A percentile compares a stretch with the other conserved stretches of the same genome.
Conservation (phyloP, 2,329 filamentous ascomycete genomes). For the Grosmannia penicillata region DNA sequence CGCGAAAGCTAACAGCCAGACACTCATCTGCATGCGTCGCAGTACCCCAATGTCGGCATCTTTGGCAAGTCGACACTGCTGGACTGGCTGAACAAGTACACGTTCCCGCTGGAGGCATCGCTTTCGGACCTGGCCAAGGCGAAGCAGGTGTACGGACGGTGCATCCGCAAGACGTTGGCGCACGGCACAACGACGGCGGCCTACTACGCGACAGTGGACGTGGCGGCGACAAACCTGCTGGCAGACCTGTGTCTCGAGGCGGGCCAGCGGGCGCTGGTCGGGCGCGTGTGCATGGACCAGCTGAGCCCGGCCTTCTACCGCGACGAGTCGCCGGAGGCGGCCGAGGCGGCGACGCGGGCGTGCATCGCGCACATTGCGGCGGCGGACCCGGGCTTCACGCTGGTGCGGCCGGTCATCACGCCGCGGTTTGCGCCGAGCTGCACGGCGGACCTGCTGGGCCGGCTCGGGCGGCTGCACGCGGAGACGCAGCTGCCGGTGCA, state of each 20-base stretch:
- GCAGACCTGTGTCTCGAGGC: slow-evolving; percentile 64
- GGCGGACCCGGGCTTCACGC: slow-evolving; percentile 48
- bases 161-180: slow-evolving; percentile 65
- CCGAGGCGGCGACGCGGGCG: slow-evolving; percentile 38
- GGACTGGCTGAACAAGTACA: slow-evolving; percentile 88
- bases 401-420: slow-evolving; percentile 71
- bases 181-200: slow-evolving; percentile 87
- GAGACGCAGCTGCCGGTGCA: slow-evolving; percentile 57
- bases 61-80: slow-evolving; percentile 89
- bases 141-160: slow-evolving; percentile 57
- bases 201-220: slow-evolving; percentile 89
- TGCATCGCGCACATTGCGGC: slow-evolving; percentile 50
- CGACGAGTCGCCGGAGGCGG: slow-evolving; percentile 49
- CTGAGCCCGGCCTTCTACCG: slow-evolving; percentile 65
- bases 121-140: slow-evolving; percentile 51
- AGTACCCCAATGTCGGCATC: slow-evolving; percentile 87
- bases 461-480: slow-evolving; percentile 48
- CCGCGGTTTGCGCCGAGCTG: slow-evolving; percentile 53
- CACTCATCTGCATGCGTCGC: slow-evolving; percentile 87
- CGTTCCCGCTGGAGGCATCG: slow-evolving; percentile 80
- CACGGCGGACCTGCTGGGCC: slow-evolving; percentile 41
- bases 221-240: slow-evolving; percentile 78
- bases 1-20: too few relatives aligned
- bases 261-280: slow-evolving; percentile 83
- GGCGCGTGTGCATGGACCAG: slow-evolving; percentile 89